These are phyloP conservation scores for Chara braunii DNA, from an alignment of 139 green algal species.

Conservation along the genomic window DNA sequence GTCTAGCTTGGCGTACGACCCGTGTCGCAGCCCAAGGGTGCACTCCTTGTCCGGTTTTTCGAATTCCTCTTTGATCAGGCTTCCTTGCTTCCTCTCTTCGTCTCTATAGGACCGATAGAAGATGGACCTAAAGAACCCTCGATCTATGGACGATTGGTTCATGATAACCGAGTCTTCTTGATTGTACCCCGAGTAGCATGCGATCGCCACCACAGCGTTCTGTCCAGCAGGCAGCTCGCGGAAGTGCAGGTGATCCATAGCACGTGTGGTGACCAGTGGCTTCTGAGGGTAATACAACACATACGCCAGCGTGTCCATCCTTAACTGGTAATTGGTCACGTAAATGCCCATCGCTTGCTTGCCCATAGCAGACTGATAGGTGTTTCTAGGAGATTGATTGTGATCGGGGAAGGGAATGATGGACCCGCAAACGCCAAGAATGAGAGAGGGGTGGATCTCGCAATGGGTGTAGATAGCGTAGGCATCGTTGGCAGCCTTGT, in stretches of 20 bases:
- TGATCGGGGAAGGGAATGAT: conserved; percentile 98
- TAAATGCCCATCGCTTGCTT: conserved; percentile 77
- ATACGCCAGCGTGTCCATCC: conserved; percentile 50
- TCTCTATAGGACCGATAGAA: conserved; percentile 63
- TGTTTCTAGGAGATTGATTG: conserved; percentile 81
- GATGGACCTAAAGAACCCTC: conserved; percentile 89
- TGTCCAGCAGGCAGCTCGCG: conserved; percentile 50
- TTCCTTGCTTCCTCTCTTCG: conserved; percentile 41
- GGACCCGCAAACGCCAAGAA: conserved; percentile 88
- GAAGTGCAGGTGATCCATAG: conserved; percentile 48
- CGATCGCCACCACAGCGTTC: conserved; percentile 91
- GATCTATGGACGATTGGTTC: conserved; percentile 71
- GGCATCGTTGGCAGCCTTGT: neutral
- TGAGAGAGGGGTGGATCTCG: conserved; percentile 95
- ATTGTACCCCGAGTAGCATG: conserved; percentile 97
- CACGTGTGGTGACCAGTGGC: conserved; percentile 61
- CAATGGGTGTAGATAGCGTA: conserved; percentile 83
- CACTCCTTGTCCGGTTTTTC: conserved; percentile 63
- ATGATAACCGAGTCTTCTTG: conserved; percentile 93
- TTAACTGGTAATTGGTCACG: conserved; percentile 61
- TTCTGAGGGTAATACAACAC: conserved; percentile 91
- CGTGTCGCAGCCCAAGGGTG: conserved; percentile 47
- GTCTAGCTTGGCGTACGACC: conserved; percentile 93
- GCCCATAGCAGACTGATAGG: conserved; percentile 77
- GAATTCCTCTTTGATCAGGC: conserved; percentile 60